Evolutionary conservation across 2,329 filamentous ascomycete genomes (phyloP).

Genomic region (Cryphonectria nitschkei): DNA sequence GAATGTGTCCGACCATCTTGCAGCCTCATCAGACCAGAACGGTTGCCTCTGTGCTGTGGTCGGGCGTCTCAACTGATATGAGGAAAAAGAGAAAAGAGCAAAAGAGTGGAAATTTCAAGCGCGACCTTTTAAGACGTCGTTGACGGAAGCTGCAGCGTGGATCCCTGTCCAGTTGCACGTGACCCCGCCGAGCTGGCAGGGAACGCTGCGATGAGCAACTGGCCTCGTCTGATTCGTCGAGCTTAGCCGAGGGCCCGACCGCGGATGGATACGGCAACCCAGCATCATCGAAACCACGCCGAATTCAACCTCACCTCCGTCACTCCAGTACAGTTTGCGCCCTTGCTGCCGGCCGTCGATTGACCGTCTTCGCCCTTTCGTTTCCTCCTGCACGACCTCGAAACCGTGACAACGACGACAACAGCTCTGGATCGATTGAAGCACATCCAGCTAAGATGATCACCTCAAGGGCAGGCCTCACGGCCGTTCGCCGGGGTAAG

Average conservation of each 20-base stretch:
- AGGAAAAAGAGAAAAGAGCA: slow-evolving; percentile 37
- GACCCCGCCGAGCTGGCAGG: slow-evolving; percentile 31
- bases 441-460: slow-evolving; percentile 49
- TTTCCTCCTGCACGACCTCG: background rate
- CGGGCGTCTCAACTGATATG: slow-evolving; percentile 58
- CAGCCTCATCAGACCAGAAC: slow-evolving; percentile 36
- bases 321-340: background rate
- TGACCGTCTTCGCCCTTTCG: slow-evolving; percentile 19
- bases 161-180: slow-evolving; percentile 30
- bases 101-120: background rate
- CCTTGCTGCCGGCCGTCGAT: slow-evolving; percentile 24
- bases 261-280: slow-evolving; percentile 26
- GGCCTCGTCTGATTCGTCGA: slow-evolving; percentile 42
- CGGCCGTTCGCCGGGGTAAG: slow-evolving; percentile 63
- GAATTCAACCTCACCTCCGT: slow-evolving; percentile 15
- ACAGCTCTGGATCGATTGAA: slow-evolving; percentile 10
- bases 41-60: slow-evolving; percentile 35
- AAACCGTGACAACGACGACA: slow-evolving; percentile 19
- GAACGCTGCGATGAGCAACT: slow-evolving; percentile 27
- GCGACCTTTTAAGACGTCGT: slow-evolving; percentile 22
- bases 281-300: slow-evolving; percentile 24
- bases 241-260: slow-evolving; percentile 50
- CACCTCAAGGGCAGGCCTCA: slow-evolving; percentile 60
- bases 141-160: slow-evolving; percentile 25
- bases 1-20: slow-evolving; percentile 33